These are phyloP conservation scores for Phytophthora ramorum DNA, from an alignment of 352 stramenopile genomes.

Conservation along the genomic window DNA sequence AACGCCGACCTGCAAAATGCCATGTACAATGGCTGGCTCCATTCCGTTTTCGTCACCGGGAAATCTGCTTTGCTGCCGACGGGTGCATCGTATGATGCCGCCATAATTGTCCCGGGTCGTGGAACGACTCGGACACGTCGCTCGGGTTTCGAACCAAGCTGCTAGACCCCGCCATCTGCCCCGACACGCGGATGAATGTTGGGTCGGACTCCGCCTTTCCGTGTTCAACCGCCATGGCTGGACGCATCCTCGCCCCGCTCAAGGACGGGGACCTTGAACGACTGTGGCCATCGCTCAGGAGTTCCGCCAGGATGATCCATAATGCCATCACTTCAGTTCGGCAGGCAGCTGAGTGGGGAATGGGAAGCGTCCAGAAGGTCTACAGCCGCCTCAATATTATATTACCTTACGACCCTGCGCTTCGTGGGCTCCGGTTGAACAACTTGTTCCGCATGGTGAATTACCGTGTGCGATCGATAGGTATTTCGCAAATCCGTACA, in stretches of 20 bases:
- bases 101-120: conserved; percentile 28
- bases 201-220: conserved; percentile 6
- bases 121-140: conserved; percentile 1
- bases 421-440: neutral
- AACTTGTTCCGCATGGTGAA: conserved; percentile 11
- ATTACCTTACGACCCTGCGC: neutral
- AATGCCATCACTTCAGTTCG: conserved; percentile 8
- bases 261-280: conserved; percentile 4
- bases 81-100: conserved; percentile 4
- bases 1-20: neutral
- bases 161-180: neutral
- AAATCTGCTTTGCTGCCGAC: conserved; percentile 10
- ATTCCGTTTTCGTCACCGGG: conserved; percentile 13
- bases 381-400: conserved; percentile 1
- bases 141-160: neutral
- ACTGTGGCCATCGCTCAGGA: neutral
- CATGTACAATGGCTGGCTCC: conserved; percentile 11
- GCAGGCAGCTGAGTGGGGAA: neutral
- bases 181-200: neutral
- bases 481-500: conserved; percentile 1
- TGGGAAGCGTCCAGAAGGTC: conserved; percentile 4
- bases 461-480: conserved; percentile 11
- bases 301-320: neutral
- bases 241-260: neutral
- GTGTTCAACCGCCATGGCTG: neutral